Evolutionary conservation across 352 stramenopile species (phyloP).

Genomic region (Pythium dissimile): DNA sequence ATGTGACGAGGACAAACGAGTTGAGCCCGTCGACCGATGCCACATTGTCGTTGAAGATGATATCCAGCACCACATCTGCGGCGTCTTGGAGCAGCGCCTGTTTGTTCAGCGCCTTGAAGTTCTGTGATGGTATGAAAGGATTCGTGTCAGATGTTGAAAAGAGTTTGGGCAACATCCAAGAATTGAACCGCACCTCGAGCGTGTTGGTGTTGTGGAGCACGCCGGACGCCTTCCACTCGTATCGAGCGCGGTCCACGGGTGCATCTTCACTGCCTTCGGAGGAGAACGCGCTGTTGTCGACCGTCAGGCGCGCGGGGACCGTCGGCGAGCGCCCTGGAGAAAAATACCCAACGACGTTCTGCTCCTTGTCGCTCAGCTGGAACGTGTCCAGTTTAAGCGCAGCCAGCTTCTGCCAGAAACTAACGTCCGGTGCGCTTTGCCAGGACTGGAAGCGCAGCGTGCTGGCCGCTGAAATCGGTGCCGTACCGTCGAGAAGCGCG

Average conservation of each 20-base stretch:
- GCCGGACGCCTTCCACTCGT: constrained; percentile 76
- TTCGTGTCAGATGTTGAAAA: background rate
- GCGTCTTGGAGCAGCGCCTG: constrained; percentile 47
- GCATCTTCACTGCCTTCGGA: background rate
- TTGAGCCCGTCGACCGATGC: constrained; percentile 57
- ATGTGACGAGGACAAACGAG: constrained; percentile 87
- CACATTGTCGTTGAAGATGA: constrained; percentile 19
- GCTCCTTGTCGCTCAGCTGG: constrained; percentile 64
- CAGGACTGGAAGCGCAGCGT: constrained; percentile 81
- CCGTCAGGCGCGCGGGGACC: constrained; percentile 64
- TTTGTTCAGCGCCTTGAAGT: constrained; percentile 88
- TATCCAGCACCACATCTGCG: constrained; percentile 34
- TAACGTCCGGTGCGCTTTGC: constrained; percentile 74
- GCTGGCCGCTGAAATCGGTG: constrained; percentile 16
- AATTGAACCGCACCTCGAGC: constrained; percentile 58
- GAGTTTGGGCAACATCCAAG: too few relatives aligned
- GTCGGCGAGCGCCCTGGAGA: constrained; percentile 46
- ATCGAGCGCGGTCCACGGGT: constrained; percentile 47
- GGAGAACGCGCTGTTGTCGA: constrained; percentile 73
- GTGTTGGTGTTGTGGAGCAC: constrained; percentile 85
- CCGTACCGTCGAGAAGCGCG: background rate
- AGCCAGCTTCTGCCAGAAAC: constrained; percentile 81
- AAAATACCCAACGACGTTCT: constrained; percentile 67
- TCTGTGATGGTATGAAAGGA: constrained; percentile 24
- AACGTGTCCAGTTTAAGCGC: constrained; percentile 81